These are phyloP conservation scores for Vigna mungo DNA, from an alignment of 306 rosid species.

Conservation along the genomic window DNA sequence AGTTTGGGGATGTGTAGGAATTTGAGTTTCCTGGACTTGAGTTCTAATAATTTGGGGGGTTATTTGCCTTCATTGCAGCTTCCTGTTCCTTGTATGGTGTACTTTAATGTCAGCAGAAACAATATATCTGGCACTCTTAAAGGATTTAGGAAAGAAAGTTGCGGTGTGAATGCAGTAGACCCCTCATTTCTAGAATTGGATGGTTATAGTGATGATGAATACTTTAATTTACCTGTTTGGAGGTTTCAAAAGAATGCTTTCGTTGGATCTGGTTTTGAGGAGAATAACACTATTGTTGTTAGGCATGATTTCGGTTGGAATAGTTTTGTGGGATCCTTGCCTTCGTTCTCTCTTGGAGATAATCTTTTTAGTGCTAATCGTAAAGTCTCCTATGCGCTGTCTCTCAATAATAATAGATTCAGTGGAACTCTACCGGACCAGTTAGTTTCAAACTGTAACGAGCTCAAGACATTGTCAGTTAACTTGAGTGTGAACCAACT, in stretches of 20 bases:
- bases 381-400: conserved; percentile 54
- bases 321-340: conserved; percentile 50
- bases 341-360: conserved; percentile 52
- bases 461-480: conserved; percentile 53
- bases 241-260: conserved; percentile 44
- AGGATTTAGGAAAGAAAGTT: conserved; percentile 48
- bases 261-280: conserved; percentile 41
- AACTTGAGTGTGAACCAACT: conserved; percentile 66
- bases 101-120: conserved; percentile 71
- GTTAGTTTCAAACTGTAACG: conserved; percentile 58
- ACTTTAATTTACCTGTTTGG: conserved; percentile 47
- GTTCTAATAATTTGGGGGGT: conserved; percentile 65
- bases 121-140: conserved; percentile 59
- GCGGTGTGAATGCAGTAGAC: conserved; percentile 35
- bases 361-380: conserved; percentile 27
- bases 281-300: conserved; percentile 32
- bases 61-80: conserved; percentile 52
- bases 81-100: conserved; percentile 64
- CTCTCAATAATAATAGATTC: conserved; percentile 62
- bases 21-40: conserved; percentile 68
- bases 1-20: conserved; percentile 59
- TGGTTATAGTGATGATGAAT: conserved; percentile 40
- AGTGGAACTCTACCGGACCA: conserved; percentile 52
- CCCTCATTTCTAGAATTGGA: conserved; percentile 35
- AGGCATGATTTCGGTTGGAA: conserved; percentile 65